A percentile compares a stretch with the other conserved stretches of the same genome.
Evolutionary conservation across 768 basidiomycete species (phyloP).

Genomic region (Boletus rubroflammeus): DNA sequence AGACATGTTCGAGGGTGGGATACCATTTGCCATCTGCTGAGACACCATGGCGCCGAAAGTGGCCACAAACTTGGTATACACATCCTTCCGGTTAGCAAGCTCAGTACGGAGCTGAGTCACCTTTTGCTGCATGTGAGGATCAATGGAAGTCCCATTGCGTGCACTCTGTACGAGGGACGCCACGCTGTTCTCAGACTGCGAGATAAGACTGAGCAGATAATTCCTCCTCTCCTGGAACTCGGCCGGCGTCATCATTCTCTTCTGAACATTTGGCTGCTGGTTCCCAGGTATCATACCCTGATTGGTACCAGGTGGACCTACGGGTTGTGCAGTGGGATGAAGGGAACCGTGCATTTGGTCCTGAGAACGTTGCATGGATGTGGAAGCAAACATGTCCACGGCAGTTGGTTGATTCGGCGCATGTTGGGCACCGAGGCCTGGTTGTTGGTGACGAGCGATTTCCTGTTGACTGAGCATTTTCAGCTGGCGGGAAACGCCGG

Average conservation of each 20-base stretch:
- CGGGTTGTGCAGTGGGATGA: constrained; percentile 29
- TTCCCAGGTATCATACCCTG: constrained; percentile 23
- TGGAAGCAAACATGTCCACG: constrained; percentile 47
- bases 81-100: constrained; percentile 36
- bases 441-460: constrained; percentile 35
- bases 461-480: constrained; percentile 45
- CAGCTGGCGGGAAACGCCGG: constrained; percentile 34
- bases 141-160: constrained; percentile 16
- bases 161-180: constrained; percentile 1
- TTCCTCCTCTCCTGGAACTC: constrained; percentile 26
- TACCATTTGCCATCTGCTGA: constrained; percentile 25
- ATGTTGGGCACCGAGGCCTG: constrained; percentile 30
- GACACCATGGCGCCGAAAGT: constrained; percentile 24
- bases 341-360: constrained; percentile 51
- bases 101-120: constrained; percentile 20
- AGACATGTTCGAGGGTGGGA: constrained; percentile 22
- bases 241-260: constrained; percentile 12
- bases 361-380: constrained; percentile 37
- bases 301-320: constrained; percentile 17
- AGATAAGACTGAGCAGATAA: constrained; percentile 8
- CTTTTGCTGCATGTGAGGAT: constrained; percentile 16
- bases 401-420: constrained; percentile 38
- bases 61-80: constrained; percentile 34
- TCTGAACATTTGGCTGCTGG: constrained; percentile 25
- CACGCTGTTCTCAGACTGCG: constrained; percentile 16